These are phyloP conservation scores for Salix exigua DNA, from an alignment of 345 rosid genomes.

Conservation along the genomic window DNA sequence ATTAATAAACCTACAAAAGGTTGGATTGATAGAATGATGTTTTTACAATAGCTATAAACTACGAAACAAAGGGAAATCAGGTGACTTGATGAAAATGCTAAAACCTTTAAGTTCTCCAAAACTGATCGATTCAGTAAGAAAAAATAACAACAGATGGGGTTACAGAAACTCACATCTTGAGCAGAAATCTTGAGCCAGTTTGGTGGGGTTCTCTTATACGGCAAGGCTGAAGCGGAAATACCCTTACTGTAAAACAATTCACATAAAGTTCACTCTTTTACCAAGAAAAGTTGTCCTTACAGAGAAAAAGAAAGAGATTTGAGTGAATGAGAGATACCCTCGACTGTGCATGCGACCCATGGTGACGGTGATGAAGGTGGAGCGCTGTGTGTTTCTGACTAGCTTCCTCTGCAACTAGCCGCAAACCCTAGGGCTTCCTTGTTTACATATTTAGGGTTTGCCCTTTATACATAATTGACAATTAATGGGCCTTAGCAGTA, in stretches of 20 bases:
- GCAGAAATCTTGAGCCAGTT: conserved; percentile 69
- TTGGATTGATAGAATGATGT: background rate
- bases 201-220: conserved; percentile 81
- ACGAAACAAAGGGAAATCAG: background rate
- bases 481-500: background rate
- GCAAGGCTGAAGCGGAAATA: conserved; percentile 81
- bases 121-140: background rate
- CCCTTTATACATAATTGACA: background rate
- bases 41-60: too few relatives aligned
- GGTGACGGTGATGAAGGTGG: conserved; percentile 22
- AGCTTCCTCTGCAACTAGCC: conserved; percentile 8
- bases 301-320: background rate
- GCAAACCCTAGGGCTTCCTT: conserved; percentile 11
- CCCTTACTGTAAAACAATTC: conserved; percentile 48
- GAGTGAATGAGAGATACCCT: conserved; percentile 35
- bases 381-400: background rate
- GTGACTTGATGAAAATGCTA: background rate
- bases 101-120: background rate
- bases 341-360: conserved; percentile 92
- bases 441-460: conserved; percentile 4
- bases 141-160: background rate
- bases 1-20: background rate
- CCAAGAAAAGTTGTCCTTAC: background rate
- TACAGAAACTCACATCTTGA: conserved; percentile 46
- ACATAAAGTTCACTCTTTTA: background rate